These are phyloP conservation scores for Septoria linicola DNA, from an alignment of 2,329 filamentous ascomycete genomes.

Conservation along the genomic window DNA sequence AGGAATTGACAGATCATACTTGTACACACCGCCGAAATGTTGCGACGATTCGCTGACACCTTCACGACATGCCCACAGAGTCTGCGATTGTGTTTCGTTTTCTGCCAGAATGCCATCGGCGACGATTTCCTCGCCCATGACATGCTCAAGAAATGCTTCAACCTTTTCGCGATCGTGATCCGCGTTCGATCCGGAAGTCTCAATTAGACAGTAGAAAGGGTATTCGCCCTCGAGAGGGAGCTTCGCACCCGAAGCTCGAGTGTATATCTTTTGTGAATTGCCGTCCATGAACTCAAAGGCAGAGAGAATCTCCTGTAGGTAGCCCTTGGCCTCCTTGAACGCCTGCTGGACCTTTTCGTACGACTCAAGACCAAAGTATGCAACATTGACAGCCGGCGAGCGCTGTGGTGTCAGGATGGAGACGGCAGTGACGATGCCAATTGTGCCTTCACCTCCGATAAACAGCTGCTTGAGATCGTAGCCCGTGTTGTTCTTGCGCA, in stretches of 20 bases:
- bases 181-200: slow-evolving; percentile 90
- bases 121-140: slow-evolving; percentile 85
- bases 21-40: slow-evolving; percentile 94
- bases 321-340: slow-evolving; percentile 83
- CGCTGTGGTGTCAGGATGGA: slow-evolving; percentile 87
- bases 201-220: slow-evolving; percentile 94
- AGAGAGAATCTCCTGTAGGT: slow-evolving; percentile 91
- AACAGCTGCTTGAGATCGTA: slow-evolving; percentile 97
- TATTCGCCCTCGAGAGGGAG: slow-evolving; percentile 78
- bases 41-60: slow-evolving; percentile 85
- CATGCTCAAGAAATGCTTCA: slow-evolving; percentile 82
- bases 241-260: slow-evolving; percentile 70
- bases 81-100: slow-evolving; percentile 82
- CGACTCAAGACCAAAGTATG: slow-evolving; percentile 86
- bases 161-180: slow-evolving; percentile 93
- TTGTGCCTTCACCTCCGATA: slow-evolving; percentile 91
- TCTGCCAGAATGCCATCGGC: slow-evolving; percentile 88
- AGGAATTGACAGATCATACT: slow-evolving; percentile 96
- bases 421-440: slow-evolving; percentile 88
- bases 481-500: slow-evolving; percentile 98
- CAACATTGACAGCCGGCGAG: slow-evolving; percentile 86
- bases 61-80: slow-evolving; percentile 90
- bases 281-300: slow-evolving; percentile 98
- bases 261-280: slow-evolving; percentile 74
- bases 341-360: slow-evolving; percentile 85